Conservation (phyloP, 228 moss, liverwort and hornwort genomes). For the Sphagnum fallax region DNA sequence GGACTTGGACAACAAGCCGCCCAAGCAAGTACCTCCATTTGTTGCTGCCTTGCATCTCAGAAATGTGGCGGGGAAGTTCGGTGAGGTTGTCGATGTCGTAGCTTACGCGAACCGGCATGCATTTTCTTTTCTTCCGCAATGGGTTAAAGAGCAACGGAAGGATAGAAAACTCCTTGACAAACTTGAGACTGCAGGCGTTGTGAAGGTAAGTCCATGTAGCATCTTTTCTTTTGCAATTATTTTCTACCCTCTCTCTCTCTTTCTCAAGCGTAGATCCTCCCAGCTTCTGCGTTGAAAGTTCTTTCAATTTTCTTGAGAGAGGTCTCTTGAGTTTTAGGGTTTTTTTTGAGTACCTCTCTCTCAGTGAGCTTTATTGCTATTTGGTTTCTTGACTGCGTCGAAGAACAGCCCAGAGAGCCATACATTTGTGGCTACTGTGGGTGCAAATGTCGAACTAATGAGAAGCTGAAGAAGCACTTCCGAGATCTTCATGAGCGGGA, state of each 20-base stretch:
- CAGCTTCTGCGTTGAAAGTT: too few species aligned
- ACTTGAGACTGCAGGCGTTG: conserved; percentile 58
- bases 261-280: too few species aligned
- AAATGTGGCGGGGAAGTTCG: conserved; percentile 79
- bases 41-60: conserved; percentile 74
- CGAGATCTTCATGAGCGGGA: conserved; percentile 90
- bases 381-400: too few species aligned
- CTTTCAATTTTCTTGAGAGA: too few species aligned
- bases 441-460: conserved; percentile 86
- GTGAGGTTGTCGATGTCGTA: conserved; percentile 77
- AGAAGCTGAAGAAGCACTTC: conserved; percentile 88
- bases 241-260: too few species aligned
- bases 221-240: too few species aligned
- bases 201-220: conserved; percentile 26
- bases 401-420: conserved; percentile 46
- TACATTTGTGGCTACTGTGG: conserved; percentile 94
- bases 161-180: conserved; percentile 69
- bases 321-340: too few species aligned
- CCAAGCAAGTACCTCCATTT: conserved; percentile 74
- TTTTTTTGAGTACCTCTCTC: too few species aligned
- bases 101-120: conserved; percentile 95
- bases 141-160: conserved; percentile 82
- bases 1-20: conserved; percentile 99
- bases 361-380: too few species aligned
- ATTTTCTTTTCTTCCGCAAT: conserved; percentile 69